phyloP scores from a whole-genome alignment of 2,329 filamentous ascomycete species.

The Aspergillus transmontanensis region DNA sequence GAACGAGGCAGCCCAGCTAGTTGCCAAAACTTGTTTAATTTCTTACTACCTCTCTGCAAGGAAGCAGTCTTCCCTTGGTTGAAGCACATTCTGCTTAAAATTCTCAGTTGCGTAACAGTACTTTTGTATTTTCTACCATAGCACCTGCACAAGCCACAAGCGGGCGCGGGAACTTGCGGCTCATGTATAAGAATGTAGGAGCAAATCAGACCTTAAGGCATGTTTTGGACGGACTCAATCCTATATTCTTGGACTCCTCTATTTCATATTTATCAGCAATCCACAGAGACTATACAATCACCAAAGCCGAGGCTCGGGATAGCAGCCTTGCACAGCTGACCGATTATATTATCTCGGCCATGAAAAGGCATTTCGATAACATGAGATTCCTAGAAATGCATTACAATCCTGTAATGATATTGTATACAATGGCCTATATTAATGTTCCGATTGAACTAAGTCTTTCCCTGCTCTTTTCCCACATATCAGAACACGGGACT shows the following conservation, averaged over 20 bases:
- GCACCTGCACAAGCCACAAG: background rate
- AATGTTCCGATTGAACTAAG: rapidly evolving
- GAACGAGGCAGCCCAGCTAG: background rate
- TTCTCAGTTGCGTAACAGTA: background rate
- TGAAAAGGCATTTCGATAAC: background rate
- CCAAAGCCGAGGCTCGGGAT: background rate
- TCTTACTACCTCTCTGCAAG: background rate
- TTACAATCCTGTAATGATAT: background rate
- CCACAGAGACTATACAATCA: background rate
- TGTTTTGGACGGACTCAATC: no score
- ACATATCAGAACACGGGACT: background rate
- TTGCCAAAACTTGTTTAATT: background rate
- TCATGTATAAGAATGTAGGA: background rate
- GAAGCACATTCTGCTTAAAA: background rate
- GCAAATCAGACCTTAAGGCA: background rate
- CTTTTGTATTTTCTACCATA: background rate
- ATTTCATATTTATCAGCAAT: background rate
- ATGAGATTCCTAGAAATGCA: background rate
- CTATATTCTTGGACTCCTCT: no score
- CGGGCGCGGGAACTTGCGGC: background rate
- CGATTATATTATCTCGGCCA: background rate
- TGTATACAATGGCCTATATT: background rate
- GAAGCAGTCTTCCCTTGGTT: background rate
- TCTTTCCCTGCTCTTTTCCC: background rate
- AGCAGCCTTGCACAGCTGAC: background rate